These are phyloP conservation scores for Stenogyne calaminthoides DNA, from an alignment of 305 asterid species.

Conservation along the genomic window DNA sequence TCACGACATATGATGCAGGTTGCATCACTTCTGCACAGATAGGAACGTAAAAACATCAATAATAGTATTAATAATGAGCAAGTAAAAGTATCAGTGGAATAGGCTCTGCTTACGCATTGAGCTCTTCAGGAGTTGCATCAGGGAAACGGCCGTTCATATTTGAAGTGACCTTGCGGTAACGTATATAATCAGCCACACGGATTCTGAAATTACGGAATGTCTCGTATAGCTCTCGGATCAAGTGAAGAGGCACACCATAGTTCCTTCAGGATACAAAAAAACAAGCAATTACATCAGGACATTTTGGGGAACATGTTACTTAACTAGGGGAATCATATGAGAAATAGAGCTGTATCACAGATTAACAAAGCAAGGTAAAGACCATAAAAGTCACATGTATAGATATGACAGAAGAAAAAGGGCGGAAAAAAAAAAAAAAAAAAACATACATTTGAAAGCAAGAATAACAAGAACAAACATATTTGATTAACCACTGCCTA, in stretches of 20 bases:
- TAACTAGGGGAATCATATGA: conserved; percentile 3
- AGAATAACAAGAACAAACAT: conserved; percentile 1
- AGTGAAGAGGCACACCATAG: conserved; percentile 93
- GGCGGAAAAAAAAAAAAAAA: not conserved
- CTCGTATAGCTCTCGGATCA: conserved; percentile 94
- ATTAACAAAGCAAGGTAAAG: conserved; percentile 7
- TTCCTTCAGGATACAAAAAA: conserved; percentile 51
- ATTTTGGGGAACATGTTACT: not conserved
- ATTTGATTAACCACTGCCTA: not conserved
- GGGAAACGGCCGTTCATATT: conserved; percentile 95
- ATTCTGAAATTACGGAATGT: conserved; percentile 88
- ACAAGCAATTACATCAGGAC: not conserved
- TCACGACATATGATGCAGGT: conserved; percentile 98
- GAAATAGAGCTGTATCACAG: not conserved
- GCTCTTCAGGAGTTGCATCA: conserved; percentile 93
- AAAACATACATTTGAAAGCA: not conserved
- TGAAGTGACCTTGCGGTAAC: conserved; percentile 90
- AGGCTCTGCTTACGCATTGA: conserved; percentile 55
- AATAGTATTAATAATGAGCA: not conserved
- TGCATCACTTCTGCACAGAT: conserved; percentile 68
- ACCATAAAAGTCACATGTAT: not conserved
- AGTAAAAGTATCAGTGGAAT: not conserved
- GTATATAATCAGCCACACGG: conserved; percentile 88
- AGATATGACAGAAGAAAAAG: not conserved
- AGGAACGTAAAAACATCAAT: conserved; percentile 20